Evolutionary conservation across 164 flowering plant species (phyloP).

Genomic region (Tetrastigma voinierianum): DNA sequence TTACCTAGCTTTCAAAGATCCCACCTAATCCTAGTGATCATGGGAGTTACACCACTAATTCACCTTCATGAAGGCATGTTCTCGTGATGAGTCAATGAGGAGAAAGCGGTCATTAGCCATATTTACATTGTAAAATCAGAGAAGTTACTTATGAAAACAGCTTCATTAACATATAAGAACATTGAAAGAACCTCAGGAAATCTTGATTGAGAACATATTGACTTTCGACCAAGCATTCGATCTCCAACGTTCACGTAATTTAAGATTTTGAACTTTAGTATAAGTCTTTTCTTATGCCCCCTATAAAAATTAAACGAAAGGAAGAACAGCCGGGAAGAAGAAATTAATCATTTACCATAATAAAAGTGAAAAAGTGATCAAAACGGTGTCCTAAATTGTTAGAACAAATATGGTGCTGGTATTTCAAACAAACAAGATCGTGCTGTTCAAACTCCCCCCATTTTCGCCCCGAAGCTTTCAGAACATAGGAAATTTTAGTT

Average conservation of each 20-base stretch:
- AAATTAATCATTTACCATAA: neutral
- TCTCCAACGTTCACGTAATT: slow-evolving; percentile 59
- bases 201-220: slow-evolving; percentile 78
- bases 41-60: too few relatives aligned
- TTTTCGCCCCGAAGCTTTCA: too few relatives aligned
- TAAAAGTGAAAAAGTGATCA: neutral
- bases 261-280: slow-evolving; percentile 24
- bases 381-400: too few relatives aligned
- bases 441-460: too few relatives aligned
- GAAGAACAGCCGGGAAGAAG: slow-evolving; percentile 2
- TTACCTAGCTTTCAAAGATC: too few relatives aligned
- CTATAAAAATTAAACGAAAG: slow-evolving; percentile 16
- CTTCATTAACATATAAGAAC: neutral
- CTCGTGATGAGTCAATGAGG: neutral
- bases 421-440: too few relatives aligned
- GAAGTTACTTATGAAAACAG: too few relatives aligned
- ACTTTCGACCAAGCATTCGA: slow-evolving; percentile 51
- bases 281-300: slow-evolving; percentile 26
- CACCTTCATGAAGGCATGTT: neutral
- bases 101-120: neutral
- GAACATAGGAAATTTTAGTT: too few relatives aligned
- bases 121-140: neutral
- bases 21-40: too few relatives aligned
- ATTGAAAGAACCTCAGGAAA: slow-evolving; percentile 65
- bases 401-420: too few relatives aligned